A percentile compares a stretch with the other conserved stretches of the same genome.
Evolutionary conservation across 2,329 filamentous ascomycete species (phyloP).

Genomic region (Grosmannia serpens): DNA sequence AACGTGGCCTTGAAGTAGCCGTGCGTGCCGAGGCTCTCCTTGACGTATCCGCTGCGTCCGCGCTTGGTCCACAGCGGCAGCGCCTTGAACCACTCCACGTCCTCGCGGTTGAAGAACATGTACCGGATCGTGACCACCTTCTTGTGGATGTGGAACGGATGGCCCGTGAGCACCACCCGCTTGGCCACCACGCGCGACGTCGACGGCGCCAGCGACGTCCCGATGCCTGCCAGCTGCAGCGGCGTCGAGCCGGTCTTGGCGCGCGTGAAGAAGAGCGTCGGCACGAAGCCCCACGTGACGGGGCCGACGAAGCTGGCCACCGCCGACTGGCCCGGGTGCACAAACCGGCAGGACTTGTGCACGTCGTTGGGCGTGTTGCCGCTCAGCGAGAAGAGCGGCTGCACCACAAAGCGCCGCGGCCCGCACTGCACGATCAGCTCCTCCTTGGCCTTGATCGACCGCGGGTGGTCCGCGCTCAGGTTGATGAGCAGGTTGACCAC

Average conservation of each 20-base stretch:
- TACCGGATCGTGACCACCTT: conserved; percentile 92
- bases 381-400: conserved; percentile 80
- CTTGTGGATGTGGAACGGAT: conserved; percentile 98
- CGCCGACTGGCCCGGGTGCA: conserved; percentile 82
- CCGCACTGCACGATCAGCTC: conserved; percentile 88
- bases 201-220: conserved; percentile 70
- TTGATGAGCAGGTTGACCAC: conserved; percentile 83
- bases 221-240: conserved; percentile 70
- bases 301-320: conserved; percentile 86
- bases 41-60: conserved; percentile 80
- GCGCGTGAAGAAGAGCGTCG: conserved; percentile 75
- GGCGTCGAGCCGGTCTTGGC: conserved; percentile 30
- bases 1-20: conserved; percentile 99
- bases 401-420: conserved; percentile 73
- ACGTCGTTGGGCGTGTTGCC: conserved; percentile 92
- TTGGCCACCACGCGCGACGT: conserved; percentile 80
- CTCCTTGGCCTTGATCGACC: conserved; percentile 80
- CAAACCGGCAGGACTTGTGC: conserved; percentile 87
- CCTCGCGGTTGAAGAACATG: conserved; percentile 98
- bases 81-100: conserved; percentile 96
- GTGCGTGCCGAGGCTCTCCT: conserved; percentile 89
- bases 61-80: conserved; percentile 88
- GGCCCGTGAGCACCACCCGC: conserved; percentile 83
- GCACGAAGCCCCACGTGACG: conserved; percentile 85
- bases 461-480: conserved; percentile 63